These are phyloP conservation scores for Fusarium marasasianum DNA, from an alignment of 2,329 filamentous ascomycete species.

Conservation along the genomic window DNA sequence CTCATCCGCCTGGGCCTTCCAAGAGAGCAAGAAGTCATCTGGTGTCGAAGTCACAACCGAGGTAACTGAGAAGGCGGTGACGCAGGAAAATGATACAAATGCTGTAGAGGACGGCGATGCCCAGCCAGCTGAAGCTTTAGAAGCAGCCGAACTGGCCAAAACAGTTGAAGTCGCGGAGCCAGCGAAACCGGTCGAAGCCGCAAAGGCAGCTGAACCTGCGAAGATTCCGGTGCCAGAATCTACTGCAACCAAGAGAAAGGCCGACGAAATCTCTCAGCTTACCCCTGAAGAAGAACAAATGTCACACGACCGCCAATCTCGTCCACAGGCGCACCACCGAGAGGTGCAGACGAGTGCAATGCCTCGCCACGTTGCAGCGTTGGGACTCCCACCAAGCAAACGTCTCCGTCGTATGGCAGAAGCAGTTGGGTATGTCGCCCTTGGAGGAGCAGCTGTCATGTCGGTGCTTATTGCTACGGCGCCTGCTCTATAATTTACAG, in stretches of 20 bases:
- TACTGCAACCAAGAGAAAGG: slow-evolving; percentile 35
- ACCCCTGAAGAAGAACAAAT: slow-evolving; percentile 18
- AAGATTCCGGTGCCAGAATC: neutral
- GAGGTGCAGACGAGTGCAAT: neutral
- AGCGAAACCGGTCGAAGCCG: neutral
- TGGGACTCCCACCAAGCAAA: slow-evolving; percentile 39
- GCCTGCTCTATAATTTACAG: slow-evolving; percentile 37
- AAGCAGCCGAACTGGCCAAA: neutral
- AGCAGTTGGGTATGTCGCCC: slow-evolving; percentile 48
- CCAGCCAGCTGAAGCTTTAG: neutral
- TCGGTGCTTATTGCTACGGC: slow-evolving; percentile 53
- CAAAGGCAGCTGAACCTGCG: neutral
- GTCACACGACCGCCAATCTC: neutral
- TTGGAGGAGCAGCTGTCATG: slow-evolving; percentile 53
- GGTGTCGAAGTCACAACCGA: neutral
- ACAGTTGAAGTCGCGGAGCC: neutral
- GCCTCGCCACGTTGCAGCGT: neutral
- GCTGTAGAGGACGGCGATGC: neutral
- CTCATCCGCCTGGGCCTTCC: slow-evolving; percentile 45
- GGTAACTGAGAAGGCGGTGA: neutral
- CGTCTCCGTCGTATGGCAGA: slow-evolving; percentile 49
- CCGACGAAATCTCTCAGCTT: slow-evolving; percentile 40
- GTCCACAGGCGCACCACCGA: neutral
- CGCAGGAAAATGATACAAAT: neutral
- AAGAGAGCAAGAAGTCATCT: slow-evolving; percentile 41